A percentile compares a stretch with the other conserved stretches of the same genome.
Conservation (phyloP, 2,329 filamentous ascomycete species). For the Coniochaeta sp. region DNA sequence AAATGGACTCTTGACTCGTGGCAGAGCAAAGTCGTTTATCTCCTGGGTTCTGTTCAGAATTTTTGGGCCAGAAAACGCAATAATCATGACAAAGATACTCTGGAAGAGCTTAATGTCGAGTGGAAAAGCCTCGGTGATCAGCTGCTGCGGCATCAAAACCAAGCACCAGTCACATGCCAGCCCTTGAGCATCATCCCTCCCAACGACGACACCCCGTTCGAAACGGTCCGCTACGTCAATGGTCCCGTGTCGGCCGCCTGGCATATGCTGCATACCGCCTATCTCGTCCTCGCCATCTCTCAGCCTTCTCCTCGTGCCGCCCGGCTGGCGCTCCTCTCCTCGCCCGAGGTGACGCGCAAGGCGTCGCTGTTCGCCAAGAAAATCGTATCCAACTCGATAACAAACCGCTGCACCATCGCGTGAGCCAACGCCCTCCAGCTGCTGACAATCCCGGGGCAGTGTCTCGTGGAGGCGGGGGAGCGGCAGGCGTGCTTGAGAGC, state of each 20-base stretch:
- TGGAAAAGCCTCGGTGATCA: neutral
- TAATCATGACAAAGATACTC: neutral
- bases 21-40: neutral
- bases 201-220: neutral
- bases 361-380: neutral
- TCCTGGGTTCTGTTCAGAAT: neutral
- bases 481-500: neutral
- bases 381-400: neutral
- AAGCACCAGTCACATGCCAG: neutral
- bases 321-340: neutral
- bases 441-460: neutral
- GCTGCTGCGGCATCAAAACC: neutral
- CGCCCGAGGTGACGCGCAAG: neutral
- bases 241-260: conserved; percentile 3
- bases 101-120: neutral
- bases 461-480: neutral
- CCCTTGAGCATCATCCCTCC: neutral
- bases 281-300: neutral
- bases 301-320: neutral
- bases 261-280: conserved; percentile 3
- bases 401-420: neutral
- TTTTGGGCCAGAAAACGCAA: neutral
- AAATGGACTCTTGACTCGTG: neutral
- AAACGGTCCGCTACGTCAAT: neutral
- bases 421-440: neutral